Conservation (phyloP, 1,139 yeast genomes). For the Eremothecium sinecaudum region DNA sequence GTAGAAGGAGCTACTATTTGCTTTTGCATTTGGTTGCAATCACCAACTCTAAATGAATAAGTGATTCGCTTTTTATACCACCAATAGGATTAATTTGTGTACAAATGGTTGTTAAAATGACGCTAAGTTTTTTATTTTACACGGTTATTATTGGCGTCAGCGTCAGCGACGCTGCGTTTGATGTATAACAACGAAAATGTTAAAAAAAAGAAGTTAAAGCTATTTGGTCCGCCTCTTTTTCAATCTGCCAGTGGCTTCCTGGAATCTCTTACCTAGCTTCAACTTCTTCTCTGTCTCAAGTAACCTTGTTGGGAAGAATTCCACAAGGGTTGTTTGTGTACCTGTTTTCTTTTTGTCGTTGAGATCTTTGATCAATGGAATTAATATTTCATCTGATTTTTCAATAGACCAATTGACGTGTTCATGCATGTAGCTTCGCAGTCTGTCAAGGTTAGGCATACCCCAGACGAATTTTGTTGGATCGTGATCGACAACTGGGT, state of each 20-base stretch:
- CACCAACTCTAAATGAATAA: neutral
- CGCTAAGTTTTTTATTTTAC: neutral
- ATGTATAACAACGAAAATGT: neutral
- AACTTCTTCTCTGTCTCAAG: constrained; percentile 39
- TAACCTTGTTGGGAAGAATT: constrained; percentile 43
- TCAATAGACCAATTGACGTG: constrained; percentile 78
- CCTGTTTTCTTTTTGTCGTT: constrained; percentile 50
- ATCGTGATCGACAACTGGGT: constrained; percentile 81
- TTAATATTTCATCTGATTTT: constrained; percentile 69
- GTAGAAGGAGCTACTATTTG: constrained; percentile 3
- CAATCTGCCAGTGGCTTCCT: constrained; percentile 47
- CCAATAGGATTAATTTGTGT: constrained; percentile 1
- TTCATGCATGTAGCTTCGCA: constrained; percentile 58
- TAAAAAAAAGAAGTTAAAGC: constrained; percentile 1
- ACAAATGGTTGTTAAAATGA: constrained; percentile 2
- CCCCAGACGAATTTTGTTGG: constrained; percentile 82
- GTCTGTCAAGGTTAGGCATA: constrained; percentile 68
- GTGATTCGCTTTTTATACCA: constrained; percentile 1
- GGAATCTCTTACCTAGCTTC: constrained; percentile 49
- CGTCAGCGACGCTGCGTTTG: constrained; percentile 3
- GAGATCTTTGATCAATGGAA: constrained; percentile 80
- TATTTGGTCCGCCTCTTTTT: constrained; percentile 23
- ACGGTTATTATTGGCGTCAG: constrained; percentile 2
- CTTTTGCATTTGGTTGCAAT: too few relatives aligned
- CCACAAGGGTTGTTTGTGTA: constrained; percentile 47